Base-by-base conservation (phyloP, 2,329 filamentous ascomycete genomes). In the Elsinoe arachidis region DNA sequence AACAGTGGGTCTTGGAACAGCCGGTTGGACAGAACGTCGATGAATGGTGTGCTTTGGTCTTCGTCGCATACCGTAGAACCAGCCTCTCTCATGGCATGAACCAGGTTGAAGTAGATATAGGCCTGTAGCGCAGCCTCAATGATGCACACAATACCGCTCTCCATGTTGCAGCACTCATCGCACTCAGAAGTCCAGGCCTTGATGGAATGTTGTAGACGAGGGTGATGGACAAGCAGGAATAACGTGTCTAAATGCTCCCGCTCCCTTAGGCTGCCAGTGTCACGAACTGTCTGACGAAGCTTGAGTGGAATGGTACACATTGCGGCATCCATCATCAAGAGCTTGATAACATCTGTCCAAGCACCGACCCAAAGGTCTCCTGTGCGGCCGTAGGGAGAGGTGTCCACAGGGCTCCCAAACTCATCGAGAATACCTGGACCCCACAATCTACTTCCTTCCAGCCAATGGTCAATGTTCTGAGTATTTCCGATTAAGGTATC, bases 91-190 rank as follows among this genome's bases (percentile, higher is more conserved):
- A 53, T 38, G 17, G 26, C 11, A 17, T 37, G 21, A 5, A 53
- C 26, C 34, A 53, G 3, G 49, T 53, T 53, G 49, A 53, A 30
- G 37, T 53, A 53, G 9, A 53, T 30, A 14, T 53, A 53, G 5
- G 34, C 30, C 17, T 37, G 34, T 7, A 53, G 33, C 15, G 49
- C 49, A 37, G 49, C 34, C n/a, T 53, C 14, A 14, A 53, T 17
- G 33, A 53, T 38, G 33, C 49, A 53, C 6, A 53, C 26, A 14
- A 53, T 11, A n/a, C 49, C 49, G 21, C 49, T 53, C 21, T 53
- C 49, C 49, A 53, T 53, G 33, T 53, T 53, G 17, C 49, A 53
- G 26, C 49, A 53, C 5, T 15, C 17, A 39, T 53, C 49, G 30
- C 49, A 30, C 26, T 53, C 49, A 39, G 34, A 33, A 15, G 30